Evolutionary conservation across 306 rosid genomes (phyloP).

Genomic region (Vicia villosa): DNA sequence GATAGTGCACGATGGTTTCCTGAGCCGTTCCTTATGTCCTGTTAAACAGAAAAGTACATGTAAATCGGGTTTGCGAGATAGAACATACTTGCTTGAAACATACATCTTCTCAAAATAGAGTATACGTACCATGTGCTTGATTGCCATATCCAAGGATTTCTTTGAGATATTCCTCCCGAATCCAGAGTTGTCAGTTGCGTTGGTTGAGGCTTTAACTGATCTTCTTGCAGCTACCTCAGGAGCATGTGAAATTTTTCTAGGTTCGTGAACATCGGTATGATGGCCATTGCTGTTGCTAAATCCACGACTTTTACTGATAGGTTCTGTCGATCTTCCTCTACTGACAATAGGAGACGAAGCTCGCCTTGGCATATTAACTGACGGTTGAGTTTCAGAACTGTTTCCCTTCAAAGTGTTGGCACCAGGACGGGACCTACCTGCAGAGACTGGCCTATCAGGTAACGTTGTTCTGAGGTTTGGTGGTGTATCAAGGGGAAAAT

Average conservation of each 20-base stretch:
- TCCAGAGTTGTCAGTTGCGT: constrained; percentile 71
- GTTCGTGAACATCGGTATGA: constrained; percentile 57
- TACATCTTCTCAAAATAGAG: constrained; percentile 18
- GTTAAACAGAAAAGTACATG: constrained; percentile 33
- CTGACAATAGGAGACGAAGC: constrained; percentile 70
- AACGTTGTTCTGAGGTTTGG: constrained; percentile 92
- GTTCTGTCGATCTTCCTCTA: constrained; percentile 80
- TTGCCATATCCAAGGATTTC: constrained; percentile 96
- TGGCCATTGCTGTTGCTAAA: constrained; percentile 65
- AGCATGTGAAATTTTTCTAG: constrained; percentile 54
- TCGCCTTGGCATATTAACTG: constrained; percentile 60
- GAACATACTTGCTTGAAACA: constrained; percentile 15
- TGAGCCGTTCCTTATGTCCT: constrained; percentile 86
- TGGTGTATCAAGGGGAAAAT: constrained; percentile 90
- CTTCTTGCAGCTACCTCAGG: constrained; percentile 68
- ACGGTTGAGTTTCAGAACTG: constrained; percentile 53
- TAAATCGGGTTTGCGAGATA: constrained; percentile 26
- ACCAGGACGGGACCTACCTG: constrained; percentile 89
- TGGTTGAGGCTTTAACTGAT: constrained; percentile 68
- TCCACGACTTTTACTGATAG: constrained; percentile 61
- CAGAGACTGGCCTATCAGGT: constrained; percentile 95
- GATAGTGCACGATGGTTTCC: constrained; percentile 76
- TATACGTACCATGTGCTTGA: constrained; percentile 83
- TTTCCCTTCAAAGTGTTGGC: constrained; percentile 55
- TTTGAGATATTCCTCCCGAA: constrained; percentile 94